Conservation (phyloP, 1,284 basidiomycete species). For the Cryptococcus sp. region DNA sequence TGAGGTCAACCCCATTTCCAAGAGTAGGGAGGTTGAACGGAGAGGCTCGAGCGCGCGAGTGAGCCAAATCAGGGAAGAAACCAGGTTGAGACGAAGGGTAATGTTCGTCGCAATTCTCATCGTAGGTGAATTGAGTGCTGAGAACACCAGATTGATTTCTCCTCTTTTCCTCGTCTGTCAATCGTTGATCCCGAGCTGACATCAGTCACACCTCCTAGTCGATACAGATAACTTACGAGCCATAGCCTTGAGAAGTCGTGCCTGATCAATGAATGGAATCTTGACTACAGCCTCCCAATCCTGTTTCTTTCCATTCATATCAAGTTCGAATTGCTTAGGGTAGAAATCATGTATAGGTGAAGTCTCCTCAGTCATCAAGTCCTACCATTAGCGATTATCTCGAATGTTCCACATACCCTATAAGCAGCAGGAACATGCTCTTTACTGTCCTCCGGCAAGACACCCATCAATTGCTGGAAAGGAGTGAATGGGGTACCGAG, state of each 20-base stretch:
- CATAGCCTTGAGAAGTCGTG: constrained; percentile 77
- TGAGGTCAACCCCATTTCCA: constrained; percentile 71
- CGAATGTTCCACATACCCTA: constrained; percentile 56
- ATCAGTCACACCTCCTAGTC: constrained; percentile 1
- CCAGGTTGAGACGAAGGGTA: constrained; percentile 91
- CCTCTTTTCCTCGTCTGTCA: constrained; percentile 69
- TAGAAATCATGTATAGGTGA: constrained; percentile 96
- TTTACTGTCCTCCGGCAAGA: constrained; percentile 82
- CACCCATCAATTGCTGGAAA: constrained; percentile 97
- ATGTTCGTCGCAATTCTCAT: constrained; percentile 57
- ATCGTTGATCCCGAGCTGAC: constrained; percentile 66
- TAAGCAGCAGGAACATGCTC: constrained; percentile 83
- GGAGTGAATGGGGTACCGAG: constrained; percentile 88
- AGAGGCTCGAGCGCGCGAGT: constrained; percentile 73
- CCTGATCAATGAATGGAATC: constrained; percentile 95
- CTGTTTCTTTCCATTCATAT: constrained; percentile 96
- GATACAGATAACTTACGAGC: constrained; percentile 52
- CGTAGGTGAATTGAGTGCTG: constrained; percentile 74
- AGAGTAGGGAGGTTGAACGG: constrained; percentile 83
- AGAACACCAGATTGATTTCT: constrained; percentile 73
- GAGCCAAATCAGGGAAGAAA: constrained; percentile 86
- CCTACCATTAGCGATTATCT: constrained; percentile 42
- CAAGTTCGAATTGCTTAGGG: constrained; percentile 81
- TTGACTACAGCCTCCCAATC: constrained; percentile 99
- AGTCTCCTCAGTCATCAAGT: constrained; percentile 79